Evolutionary conservation across 805 yeast species (phyloP), one percentile per base, ranked within the genome.

Genomic region (Nakazawaea holstii): DNA sequence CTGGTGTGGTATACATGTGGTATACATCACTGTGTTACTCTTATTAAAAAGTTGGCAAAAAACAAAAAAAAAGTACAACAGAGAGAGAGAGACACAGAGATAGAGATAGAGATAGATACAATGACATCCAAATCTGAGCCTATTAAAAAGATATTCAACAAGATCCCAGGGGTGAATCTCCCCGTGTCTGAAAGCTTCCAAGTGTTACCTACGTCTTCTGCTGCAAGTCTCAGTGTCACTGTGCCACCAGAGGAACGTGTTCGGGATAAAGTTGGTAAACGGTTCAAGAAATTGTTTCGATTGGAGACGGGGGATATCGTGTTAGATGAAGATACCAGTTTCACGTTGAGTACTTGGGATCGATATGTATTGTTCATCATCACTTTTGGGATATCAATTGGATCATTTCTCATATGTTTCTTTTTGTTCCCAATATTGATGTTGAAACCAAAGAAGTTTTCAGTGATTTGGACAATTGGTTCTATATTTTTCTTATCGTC

Each of bases 331-430:
- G 72, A 72, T 10, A 72, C 73, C 5, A 63, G 61, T 52, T 68
- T 67, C 52, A 72, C 71, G 55, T 61, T 72, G 41, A 67, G 72
- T 9, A 57, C 72, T 27, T 70, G 75, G 75, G 76, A 72, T 54
- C 59, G 76, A 46, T 70, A 89, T 27, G 62, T 89, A 26, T 79
- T 92, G 4, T 92, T 91, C 60, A 75, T 80, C 6, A 79, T 84
- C 38, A 87, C 94, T 53, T 65, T 91, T 2, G 69, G 77, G 0
- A 92, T 88, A 0, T 74, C 95, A 0, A 66, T 73, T 14, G 77
- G 82, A 1, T 87, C 96, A 57, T 91, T 72, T 52, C 43, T 67
- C 45, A 69, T 71, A 39, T 71, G 74, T 54, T 63, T 68, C 39
- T 71, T 70, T 49, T 59, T 70, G 43, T 70, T 69, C 60, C 76